Conservation (phyloP, 2,329 filamentous ascomycete genomes). For the Samsoniella hepiali region DNA sequence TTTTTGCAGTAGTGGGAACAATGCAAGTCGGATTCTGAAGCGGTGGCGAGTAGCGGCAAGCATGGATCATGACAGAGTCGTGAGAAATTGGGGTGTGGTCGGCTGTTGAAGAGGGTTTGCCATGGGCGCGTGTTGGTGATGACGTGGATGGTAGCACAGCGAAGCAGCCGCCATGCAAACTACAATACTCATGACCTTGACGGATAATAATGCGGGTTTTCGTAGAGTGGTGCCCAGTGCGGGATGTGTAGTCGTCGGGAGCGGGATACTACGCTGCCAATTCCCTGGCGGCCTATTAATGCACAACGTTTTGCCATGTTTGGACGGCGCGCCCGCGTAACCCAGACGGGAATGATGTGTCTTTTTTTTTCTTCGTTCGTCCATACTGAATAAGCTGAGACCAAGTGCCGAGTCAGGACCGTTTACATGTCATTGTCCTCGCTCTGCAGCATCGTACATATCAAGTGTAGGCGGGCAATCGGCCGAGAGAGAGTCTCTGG, state of each 20-base stretch:
- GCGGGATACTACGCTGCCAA: slow-evolving; percentile 1
- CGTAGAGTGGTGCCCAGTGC: not conserved
- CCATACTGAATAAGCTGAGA: not conserved
- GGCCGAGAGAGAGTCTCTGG: too few relatives aligned
- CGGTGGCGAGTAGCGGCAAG: too few relatives aligned
- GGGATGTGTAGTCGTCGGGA: not conserved
- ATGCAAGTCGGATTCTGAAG: too few relatives aligned
- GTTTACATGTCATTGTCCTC: too few relatives aligned
- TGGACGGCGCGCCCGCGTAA: not conserved
- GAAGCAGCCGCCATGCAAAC: not conserved
- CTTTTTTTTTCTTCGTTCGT: not conserved
- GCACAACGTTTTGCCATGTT: slow-evolving; percentile 8
- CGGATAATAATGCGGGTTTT: too few relatives aligned
- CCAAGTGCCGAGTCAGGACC: not conserved
- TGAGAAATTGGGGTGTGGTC: too few relatives aligned
- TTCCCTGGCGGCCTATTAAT: not conserved
- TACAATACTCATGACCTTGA: not conserved
- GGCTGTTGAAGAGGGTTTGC: too few relatives aligned
- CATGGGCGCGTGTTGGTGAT: not conserved
- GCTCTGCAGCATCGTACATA: too few relatives aligned
- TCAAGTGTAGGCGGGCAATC: too few relatives aligned
- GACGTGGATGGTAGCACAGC: not conserved
- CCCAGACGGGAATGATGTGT: not conserved
- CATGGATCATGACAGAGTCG: too few relatives aligned
- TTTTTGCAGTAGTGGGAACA: too few relatives aligned